Evolutionary conservation across 2,329 filamentous ascomycete genomes (phyloP), one percentile per base, ranked within the genome.

Genomic region (Dendryphion nanum): DNA sequence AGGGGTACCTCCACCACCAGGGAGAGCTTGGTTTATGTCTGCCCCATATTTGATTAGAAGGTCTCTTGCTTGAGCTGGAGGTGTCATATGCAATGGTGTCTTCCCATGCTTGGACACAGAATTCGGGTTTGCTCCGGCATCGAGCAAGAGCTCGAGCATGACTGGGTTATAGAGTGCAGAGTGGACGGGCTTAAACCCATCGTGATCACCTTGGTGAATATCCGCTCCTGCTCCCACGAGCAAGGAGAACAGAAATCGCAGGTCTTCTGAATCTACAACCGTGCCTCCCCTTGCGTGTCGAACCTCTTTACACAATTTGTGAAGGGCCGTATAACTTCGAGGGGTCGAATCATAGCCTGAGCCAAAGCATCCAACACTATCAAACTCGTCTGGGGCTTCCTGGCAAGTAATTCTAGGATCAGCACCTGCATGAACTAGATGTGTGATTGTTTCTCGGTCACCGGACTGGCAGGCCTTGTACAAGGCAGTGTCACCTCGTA

Each of bases 401-500:
- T 35, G 33, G n/a, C 26, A 36, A 13, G 31, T 8, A 17, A 46
- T 37, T 10, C 30, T 33, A n/a, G 38, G 34, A 38, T 48, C 33
- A 8, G 48, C 43, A 14, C 38, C 38, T 21, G 40, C 40, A 16
- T 44, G 33, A 33, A 47, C 17, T 8, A 50, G 31, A 13, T 30
- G 13, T 5, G 21, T 21, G 8, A 50, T 45, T 12, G 40, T 41
- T 5, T 43, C 37, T 19, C 18, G 31, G 23, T 41, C 31, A 4
- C 26, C 8, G 12, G 30, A 14, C 3, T 18, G 16, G 28, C 49
- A 50, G 6, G 53, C 53, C 8, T 36, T 33, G 30, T 48, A 51
- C 4, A 58, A 34, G 0, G 51, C 32, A 4, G 55, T 59, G 6
- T 53, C 21, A 2, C 47, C 45, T 1, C 15, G 15, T 2, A 50